Percentiles rank a stretch among this genome's conserved stretches.
These are phyloP conservation scores for Hirsutella rhossiliensis DNA, from an alignment of 2,329 filamentous ascomycete species.

Conservation along the genomic window DNA sequence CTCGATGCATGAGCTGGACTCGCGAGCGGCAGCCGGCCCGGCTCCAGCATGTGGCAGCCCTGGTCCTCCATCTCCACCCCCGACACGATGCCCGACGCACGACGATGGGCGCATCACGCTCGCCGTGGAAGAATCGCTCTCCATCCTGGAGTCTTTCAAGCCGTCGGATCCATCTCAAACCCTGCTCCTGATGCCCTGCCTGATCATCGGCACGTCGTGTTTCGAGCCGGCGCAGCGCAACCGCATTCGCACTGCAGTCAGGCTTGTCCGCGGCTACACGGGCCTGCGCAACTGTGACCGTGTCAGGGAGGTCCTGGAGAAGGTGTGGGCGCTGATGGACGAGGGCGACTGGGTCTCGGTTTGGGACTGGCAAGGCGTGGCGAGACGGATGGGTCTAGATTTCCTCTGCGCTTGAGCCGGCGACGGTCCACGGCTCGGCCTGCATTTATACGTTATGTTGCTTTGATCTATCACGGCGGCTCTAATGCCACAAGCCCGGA, in stretches of 20 bases:
- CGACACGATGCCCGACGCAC: constrained; percentile 32
- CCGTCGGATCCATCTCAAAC: constrained; percentile 47
- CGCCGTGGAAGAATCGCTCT: constrained; percentile 44
- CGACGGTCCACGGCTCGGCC: neutral
- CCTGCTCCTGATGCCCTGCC: constrained; percentile 46
- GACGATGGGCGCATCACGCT: constrained; percentile 39
- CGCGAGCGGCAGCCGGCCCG: no score
- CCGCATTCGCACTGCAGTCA: constrained; percentile 37
- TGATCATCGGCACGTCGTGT: constrained; percentile 48
- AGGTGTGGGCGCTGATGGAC: constrained; percentile 49
- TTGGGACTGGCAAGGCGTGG: constrained; percentile 54
- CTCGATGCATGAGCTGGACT: constrained; percentile 26
- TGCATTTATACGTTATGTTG: neutral
- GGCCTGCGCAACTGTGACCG: constrained; percentile 46
- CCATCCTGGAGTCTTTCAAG: constrained; percentile 41
- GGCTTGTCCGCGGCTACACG: constrained; percentile 43
- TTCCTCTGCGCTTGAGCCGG: constrained; percentile 34
- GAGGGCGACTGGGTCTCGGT: constrained; percentile 42
- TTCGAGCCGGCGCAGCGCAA: constrained; percentile 40
- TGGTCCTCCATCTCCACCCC: constrained; percentile 28
- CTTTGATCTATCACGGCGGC: no score
- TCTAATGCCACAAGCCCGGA: no score
- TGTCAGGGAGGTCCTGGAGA: constrained; percentile 40
- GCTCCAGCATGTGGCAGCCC: neutral
- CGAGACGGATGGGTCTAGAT: constrained; percentile 38